Percentiles rank a stretch among this genome's conserved stretches.
phyloP scores from a whole-genome alignment of 2,329 filamentous ascomycete species.

The Nothomitra cinnamomea region DNA sequence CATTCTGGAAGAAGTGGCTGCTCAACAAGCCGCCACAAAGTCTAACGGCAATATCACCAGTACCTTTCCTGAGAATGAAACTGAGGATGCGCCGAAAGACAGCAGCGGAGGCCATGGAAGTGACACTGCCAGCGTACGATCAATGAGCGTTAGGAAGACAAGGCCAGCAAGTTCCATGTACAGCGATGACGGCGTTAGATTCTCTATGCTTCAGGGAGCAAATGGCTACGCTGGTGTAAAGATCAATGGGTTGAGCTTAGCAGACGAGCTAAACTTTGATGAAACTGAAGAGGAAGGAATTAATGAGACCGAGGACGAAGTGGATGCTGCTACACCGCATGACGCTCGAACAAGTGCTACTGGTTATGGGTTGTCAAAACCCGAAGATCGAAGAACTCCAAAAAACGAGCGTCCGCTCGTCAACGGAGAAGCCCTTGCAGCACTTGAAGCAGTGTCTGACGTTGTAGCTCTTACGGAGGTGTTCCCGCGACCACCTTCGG shows the following conservation, averaged over 20 bases:
- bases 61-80: conserved; percentile 35
- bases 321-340: not conserved
- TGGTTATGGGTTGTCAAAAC: not conserved
- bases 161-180: conserved; percentile 1
- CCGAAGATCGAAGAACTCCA: not conserved
- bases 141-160: conserved; percentile 34
- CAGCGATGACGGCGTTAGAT: conserved; percentile 40
- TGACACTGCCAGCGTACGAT: conserved; percentile 56
- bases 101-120: conserved; percentile 35
- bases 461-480: not conserved
- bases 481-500: not conserved
- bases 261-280: conserved; percentile 80
- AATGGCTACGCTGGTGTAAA: conserved; percentile 36
- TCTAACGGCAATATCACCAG: conserved; percentile 14
- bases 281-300: conserved; percentile 46
- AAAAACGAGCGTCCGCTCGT: not conserved
- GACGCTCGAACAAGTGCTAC: not conserved
- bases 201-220: conserved; percentile 48
- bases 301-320: conserved; percentile 1
- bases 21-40: conserved; percentile 36
- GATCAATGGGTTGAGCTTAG: conserved; percentile 55
- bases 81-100: conserved; percentile 44
- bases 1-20: conserved; percentile 72
- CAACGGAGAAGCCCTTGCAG: not conserved
- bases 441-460: not conserved